These are phyloP conservation scores for Mucor ambiguus DNA, from an alignment of 371 early-diverging fungal species.

Conservation along the genomic window DNA sequence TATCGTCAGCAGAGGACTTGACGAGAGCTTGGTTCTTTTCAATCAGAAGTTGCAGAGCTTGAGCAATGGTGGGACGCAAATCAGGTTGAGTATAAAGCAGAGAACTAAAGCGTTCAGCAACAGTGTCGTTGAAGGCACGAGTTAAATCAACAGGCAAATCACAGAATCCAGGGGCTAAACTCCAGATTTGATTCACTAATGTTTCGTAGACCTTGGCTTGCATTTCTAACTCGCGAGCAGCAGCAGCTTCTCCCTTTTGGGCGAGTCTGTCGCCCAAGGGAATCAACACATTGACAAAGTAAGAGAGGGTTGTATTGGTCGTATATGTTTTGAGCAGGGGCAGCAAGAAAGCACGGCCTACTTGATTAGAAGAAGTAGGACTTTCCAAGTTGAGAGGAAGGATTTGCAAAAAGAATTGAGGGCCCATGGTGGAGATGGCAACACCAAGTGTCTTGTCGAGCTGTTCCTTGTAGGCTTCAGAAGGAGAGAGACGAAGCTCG, in stretches of 20 bases:
- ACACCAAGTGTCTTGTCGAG: slow-evolving; percentile 82
- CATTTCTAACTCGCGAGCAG: slow-evolving; percentile 64
- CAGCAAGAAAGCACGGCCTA: slow-evolving; percentile 83
- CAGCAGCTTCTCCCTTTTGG: slow-evolving; percentile 64
- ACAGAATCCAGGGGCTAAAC: slow-evolving; percentile 85
- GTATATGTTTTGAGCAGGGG: slow-evolving; percentile 79
- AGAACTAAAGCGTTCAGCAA: slow-evolving; percentile 73
- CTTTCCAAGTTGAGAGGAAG: slow-evolving; percentile 89
- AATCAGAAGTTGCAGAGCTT: slow-evolving; percentile 74
- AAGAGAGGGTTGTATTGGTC: slow-evolving; percentile 78
- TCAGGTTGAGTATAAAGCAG: slow-evolving; percentile 74
- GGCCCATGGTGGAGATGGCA: slow-evolving; percentile 82
- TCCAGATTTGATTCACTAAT: slow-evolving; percentile 88
- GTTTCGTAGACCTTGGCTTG: slow-evolving; percentile 94
- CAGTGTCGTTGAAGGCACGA: slow-evolving; percentile 56
- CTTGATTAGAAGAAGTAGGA: slow-evolving; percentile 41
- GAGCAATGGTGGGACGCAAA: slow-evolving; percentile 79
- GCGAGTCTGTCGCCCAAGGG: slow-evolving; percentile 81
- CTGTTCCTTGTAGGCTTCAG: slow-evolving; percentile 84
- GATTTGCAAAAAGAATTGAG: slow-evolving; percentile 73
- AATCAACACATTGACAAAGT: slow-evolving; percentile 70
- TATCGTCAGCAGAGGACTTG: slow-evolving; percentile 53
- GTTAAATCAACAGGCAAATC: slow-evolving; percentile 78
- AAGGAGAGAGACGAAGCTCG: slow-evolving; percentile 79
- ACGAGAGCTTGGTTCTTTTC: slow-evolving; percentile 62